Evolutionary conservation across 2,329 filamentous ascomycete species (phyloP).

Genomic region (Colletotrichum scovillei): DNA sequence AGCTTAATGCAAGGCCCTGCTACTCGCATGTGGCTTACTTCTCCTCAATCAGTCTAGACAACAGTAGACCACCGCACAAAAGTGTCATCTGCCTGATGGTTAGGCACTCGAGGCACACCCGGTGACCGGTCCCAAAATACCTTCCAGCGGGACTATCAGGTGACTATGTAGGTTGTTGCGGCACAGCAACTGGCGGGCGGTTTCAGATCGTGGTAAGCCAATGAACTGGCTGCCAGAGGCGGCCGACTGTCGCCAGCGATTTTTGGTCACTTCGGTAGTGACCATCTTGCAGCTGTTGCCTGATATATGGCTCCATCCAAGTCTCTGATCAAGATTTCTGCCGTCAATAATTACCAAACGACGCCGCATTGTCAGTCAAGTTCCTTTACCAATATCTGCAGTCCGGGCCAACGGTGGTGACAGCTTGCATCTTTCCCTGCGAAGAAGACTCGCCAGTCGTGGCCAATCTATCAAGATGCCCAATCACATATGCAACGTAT

Average conservation of each 20-base stretch:
- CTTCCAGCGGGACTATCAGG: slow-evolving; percentile 1
- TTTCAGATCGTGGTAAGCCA: neutral
- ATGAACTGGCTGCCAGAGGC: neutral
- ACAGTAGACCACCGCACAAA: neutral
- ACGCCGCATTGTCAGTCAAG: neutral
- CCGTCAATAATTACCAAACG: neutral
- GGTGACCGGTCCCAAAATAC: neutral
- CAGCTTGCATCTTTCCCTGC: neutral
- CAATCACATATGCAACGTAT: neutral
- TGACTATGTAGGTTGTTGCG: neutral
- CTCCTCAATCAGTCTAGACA: neutral
- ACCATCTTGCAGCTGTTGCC: neutral
- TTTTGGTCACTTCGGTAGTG: neutral
- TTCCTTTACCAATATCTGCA: neutral
- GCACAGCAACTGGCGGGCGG: neutral
- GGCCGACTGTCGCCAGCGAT: neutral
- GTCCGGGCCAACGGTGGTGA: neutral
- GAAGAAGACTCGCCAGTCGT: neutral
- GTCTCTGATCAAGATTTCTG: neutral
- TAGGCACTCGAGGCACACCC: neutral
- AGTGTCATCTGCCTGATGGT: neutral
- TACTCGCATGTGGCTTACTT: neutral
- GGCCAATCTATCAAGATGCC: neutral
- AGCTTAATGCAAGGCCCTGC: neutral
- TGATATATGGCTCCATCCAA: neutral